Base-by-base conservation (phyloP, 106 monocot genomes). In the Iris macrosiphon region DNA sequence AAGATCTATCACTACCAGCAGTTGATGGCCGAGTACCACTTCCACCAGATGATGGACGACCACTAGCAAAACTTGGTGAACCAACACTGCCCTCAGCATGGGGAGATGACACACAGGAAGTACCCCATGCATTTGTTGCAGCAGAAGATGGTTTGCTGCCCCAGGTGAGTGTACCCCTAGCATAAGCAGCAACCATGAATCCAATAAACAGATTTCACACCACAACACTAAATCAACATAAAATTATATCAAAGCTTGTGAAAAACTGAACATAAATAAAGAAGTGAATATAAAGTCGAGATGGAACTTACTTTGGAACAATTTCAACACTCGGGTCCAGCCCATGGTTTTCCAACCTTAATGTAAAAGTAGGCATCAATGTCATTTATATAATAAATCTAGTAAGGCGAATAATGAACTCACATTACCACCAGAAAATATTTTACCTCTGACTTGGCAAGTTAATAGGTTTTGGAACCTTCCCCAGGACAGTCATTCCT, bases 251-350 rank as follows among this genome's bases (percentile, higher is more conserved):
- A 38, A 53, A 56, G 2, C 2, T 37, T 20, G 6, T 7, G 11
- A 56, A 39, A 39, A 14, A 35, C 8, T 23, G 2, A 56, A 3
- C 14, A 38, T 24, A 37, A 55, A 22, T 15, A 4, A 32, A 40
- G 7, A n/a, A n/a, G n/a, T n/a, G n/a, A n/a, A n/a, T n/a, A n/a
- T n/a, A n/a, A n/a, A n/a, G n/a, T n/a, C 29, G 42, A 53, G 12
- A 41, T 16, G 27, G 30, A 29, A 42, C 91, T 77, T 42, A 98
- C 96, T 91, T 98, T 50, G 96, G 96, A 57, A 98, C 96, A 75
- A 98, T 83, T 78, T 98, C 90, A n/a, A 87, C 83, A 71, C 80
- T 83, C 39, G 96, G 96, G 40, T 98, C 91, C n/a, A 91, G 26
- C 12, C 96, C 96, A 71, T 87, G 77, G 67, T 91, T 98, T 58